Evolutionary conservation across 1,139 yeast species (phyloP).

Genomic region (Nakaseomyces uthaithaninus): DNA sequence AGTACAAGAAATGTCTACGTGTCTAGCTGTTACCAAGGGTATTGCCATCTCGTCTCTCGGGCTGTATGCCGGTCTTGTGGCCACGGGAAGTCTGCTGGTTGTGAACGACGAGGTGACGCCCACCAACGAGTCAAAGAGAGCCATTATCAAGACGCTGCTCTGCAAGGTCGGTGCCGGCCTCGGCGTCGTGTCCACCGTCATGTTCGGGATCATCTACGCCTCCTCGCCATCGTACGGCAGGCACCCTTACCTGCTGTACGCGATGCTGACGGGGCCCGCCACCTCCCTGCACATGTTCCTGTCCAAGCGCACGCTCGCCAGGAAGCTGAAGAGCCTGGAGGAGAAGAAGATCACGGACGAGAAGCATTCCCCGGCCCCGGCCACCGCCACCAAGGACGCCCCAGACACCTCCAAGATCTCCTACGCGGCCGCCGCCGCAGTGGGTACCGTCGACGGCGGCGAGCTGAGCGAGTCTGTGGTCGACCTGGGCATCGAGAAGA

Average conservation of each 20-base stretch:
- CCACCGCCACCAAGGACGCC: neutral
- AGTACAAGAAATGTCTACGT: conserved; percentile 20
- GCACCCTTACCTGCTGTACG: conserved; percentile 33
- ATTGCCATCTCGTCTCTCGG: conserved; percentile 86
- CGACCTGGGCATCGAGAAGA: conserved; percentile 20
- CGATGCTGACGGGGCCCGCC: conserved; percentile 31
- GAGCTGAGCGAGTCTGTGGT: conserved; percentile 27
- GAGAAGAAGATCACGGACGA: conserved; percentile 6
- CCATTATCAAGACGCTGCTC: conserved; percentile 11
- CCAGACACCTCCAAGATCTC: conserved; percentile 2
- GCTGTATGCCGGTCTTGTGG: conserved; percentile 84
- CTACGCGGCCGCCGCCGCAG: conserved; percentile 5
- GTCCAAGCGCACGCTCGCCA: conserved; percentile 8
- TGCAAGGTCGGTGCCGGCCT: conserved; percentile 21
- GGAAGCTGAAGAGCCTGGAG: conserved; percentile 4
- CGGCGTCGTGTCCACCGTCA: conserved; percentile 27
- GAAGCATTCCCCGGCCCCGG: conserved; percentile 3
- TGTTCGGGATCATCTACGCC: conserved; percentile 31
- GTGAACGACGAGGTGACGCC: conserved; percentile 8
- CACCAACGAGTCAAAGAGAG: conserved; percentile 3
- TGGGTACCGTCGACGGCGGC: conserved; percentile 9
- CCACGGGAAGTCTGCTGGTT: conserved; percentile 6
- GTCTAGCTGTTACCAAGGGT: conserved; percentile 32
- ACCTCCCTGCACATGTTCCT: conserved; percentile 18
- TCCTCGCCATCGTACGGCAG: conserved; percentile 28